Conservation (phyloP, 305 asterid genomes). For the Vinca major region DNA sequence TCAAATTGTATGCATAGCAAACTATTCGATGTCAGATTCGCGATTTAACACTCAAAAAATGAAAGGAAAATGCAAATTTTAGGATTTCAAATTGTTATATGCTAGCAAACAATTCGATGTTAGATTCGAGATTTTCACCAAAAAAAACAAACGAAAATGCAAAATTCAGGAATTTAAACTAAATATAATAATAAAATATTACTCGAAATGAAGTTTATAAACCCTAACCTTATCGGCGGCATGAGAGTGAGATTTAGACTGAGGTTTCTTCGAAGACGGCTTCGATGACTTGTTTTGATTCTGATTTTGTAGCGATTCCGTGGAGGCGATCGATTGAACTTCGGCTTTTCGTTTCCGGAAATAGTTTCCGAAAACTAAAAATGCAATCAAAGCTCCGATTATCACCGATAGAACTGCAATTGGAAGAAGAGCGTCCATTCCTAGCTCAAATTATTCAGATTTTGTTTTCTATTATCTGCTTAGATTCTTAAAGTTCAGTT, state of each 20-base stretch:
- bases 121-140: not conserved
- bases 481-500: not conserved
- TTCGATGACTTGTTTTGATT: slow-evolving; percentile 29
- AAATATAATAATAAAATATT: not conserved
- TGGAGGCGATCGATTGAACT: slow-evolving; percentile 56
- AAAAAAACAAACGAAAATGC: too few species aligned
- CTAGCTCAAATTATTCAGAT: not conserved
- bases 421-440: slow-evolving; percentile 60
- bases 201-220: slow-evolving; percentile 2
- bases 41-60: too few species aligned
- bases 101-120: not conserved
- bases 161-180: slow-evolving; percentile 1
- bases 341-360: slow-evolving; percentile 61
- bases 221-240: slow-evolving; percentile 66
- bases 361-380: slow-evolving; percentile 50
- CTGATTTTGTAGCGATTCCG: slow-evolving; percentile 35
- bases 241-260: slow-evolving; percentile 48
- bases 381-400: slow-evolving; percentile 67
- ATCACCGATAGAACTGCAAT: slow-evolving; percentile 49
- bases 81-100: not conserved
- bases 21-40: too few species aligned
- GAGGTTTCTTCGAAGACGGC: slow-evolving; percentile 42
- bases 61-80: too few species aligned
- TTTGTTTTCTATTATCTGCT: not conserved
- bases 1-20: too few species aligned